A percentile compares a stretch with the other conserved stretches of the same genome.
phyloP scores from a whole-genome alignment of 1,139 yeast genomes.

The Saccharomyces hybrid region DNA sequence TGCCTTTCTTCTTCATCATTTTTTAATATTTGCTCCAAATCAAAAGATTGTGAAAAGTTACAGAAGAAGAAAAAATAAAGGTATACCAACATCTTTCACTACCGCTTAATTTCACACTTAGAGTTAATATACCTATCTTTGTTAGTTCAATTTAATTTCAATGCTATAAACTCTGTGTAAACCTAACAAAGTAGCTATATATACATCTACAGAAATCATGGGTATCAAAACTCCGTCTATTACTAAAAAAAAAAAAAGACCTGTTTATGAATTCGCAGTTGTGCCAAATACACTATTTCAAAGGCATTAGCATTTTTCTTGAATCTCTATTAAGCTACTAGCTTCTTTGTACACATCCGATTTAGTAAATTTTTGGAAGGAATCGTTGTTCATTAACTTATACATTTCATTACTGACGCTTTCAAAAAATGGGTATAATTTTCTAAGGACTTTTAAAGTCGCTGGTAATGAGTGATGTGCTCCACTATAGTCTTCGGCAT shows the following conservation, averaged over 20 bases:
- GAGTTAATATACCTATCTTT: not conserved
- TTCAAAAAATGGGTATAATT: slow-evolving; percentile 37
- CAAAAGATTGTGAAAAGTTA: too few relatives aligned
- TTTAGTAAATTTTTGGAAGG: slow-evolving; percentile 59
- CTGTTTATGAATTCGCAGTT: not conserved
- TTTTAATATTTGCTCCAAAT: not conserved
- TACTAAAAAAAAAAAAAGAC: not conserved
- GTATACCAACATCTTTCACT: too few relatives aligned
- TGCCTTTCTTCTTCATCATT: not conserved
- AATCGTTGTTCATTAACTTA: slow-evolving; percentile 62
- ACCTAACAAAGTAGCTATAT: not conserved
- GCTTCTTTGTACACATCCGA: slow-evolving; percentile 36
- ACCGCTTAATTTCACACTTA: too few relatives aligned
- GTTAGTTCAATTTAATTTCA: not conserved
- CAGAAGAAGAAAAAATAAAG: too few relatives aligned
- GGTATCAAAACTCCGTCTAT: not conserved
- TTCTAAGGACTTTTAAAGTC: slow-evolving; percentile 34
- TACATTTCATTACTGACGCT: slow-evolving; percentile 43
- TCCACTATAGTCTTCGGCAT: slow-evolving; percentile 15
- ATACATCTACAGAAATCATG: not conserved
- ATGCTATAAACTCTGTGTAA: not conserved
- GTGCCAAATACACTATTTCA: too few relatives aligned
- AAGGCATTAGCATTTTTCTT: not conserved
- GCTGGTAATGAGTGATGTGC: slow-evolving; percentile 23
- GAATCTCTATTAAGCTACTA: slow-evolving; percentile 1